These are phyloP conservation scores for Avicennia marina DNA, from an alignment of 257 asterid genomes.

Conservation along the genomic window DNA sequence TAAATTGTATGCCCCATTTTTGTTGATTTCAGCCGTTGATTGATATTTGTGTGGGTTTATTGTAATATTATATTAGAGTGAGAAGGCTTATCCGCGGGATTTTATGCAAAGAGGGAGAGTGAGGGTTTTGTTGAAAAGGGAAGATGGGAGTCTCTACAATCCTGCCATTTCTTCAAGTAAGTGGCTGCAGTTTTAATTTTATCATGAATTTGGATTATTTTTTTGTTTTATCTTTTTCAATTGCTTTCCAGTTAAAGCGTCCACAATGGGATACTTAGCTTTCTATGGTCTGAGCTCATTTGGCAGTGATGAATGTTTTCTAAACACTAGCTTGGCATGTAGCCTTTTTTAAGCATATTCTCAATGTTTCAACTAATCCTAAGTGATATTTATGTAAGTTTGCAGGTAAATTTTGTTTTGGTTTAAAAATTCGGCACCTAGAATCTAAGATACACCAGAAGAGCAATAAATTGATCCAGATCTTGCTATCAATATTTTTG, in stretches of 20 bases:
- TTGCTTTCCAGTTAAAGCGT: background rate
- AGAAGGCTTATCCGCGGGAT: slow-evolving; percentile 96
- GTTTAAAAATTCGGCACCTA: background rate
- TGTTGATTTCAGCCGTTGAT: background rate
- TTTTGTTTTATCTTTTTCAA: no score
- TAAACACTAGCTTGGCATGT: background rate
- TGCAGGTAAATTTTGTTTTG: background rate
- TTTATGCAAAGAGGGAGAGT: slow-evolving; percentile 98
- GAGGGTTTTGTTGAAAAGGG: slow-evolving; percentile 76
- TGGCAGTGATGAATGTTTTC: background rate
- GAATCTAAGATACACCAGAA: background rate
- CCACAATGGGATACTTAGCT: background rate
- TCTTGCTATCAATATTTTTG: background rate
- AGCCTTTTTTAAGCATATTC: background rate
- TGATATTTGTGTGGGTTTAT: slow-evolving; percentile 1
- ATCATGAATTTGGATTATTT: background rate
- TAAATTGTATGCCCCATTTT: background rate
- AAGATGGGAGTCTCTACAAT: slow-evolving; percentile 70
- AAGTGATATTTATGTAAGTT: background rate
- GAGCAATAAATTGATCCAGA: background rate
- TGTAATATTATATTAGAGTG: slow-evolving; percentile 35
- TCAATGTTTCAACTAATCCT: background rate
- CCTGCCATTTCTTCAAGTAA: slow-evolving; percentile 75
- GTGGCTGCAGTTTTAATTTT: no score
- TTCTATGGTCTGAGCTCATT: slow-evolving; percentile 6